A percentile compares a stretch with the other conserved stretches of the same genome.
phyloP scores from a whole-genome alignment of 2,329 filamentous ascomycete species.

The Stachybotrys elegans region DNA sequence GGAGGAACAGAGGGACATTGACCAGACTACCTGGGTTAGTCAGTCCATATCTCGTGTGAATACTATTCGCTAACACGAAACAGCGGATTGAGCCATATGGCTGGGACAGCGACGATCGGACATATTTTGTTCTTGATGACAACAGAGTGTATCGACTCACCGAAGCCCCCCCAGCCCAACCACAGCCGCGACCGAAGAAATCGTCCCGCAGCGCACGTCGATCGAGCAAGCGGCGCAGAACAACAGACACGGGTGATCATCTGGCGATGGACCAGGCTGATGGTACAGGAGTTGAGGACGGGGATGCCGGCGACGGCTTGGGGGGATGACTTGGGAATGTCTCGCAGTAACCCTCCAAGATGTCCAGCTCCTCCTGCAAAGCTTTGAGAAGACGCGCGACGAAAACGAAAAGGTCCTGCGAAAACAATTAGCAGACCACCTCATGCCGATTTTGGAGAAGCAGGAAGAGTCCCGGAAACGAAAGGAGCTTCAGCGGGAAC shows the following conservation, averaged over 20 bases:
- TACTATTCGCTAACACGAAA: conserved; percentile 10
- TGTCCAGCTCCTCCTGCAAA: conserved; percentile 65
- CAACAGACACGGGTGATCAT: conserved; percentile 28
- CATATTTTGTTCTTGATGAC: conserved; percentile 89
- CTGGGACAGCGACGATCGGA: conserved; percentile 82
- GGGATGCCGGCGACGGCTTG: conserved; percentile 50
- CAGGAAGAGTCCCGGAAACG: conserved; percentile 69
- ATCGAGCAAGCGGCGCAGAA: conserved; percentile 68
- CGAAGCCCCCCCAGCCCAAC: conserved; percentile 59
- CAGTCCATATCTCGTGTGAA: conserved; percentile 26
- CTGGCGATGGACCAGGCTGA: conserved; percentile 27
- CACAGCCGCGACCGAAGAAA: conserved; percentile 64
- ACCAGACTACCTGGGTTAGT: conserved; percentile 79
- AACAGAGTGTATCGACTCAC: conserved; percentile 86
- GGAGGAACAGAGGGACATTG: conserved; percentile 72
- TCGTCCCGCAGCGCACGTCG: conserved; percentile 46
- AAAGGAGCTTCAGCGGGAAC: conserved; percentile 63
- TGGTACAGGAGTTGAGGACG: conserved; percentile 15
- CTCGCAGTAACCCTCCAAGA: conserved; percentile 77
- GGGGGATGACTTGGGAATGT: conserved; percentile 87
- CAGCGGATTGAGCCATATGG: conserved; percentile 77
- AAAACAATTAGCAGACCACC: conserved; percentile 66
- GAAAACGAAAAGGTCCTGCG: conserved; percentile 78
- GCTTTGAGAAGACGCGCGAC: conserved; percentile 71
- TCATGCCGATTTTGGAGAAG: conserved; percentile 80